Percentiles rank a stretch among this genome's conserved stretches.
Evolutionary conservation across 306 rosid genomes (phyloP).

Genomic region (Bauhinia variegata): DNA sequence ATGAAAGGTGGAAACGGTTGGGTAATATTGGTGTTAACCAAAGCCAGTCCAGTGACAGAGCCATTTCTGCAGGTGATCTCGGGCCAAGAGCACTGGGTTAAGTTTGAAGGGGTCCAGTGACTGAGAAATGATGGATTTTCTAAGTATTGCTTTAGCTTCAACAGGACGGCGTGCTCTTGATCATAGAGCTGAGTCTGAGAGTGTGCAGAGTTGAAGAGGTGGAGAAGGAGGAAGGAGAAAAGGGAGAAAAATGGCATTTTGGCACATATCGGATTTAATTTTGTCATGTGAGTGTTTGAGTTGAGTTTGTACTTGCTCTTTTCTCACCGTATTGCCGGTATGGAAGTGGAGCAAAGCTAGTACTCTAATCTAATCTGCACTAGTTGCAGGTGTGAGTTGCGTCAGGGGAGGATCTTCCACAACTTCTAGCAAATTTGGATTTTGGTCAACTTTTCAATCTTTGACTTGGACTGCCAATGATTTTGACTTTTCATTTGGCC

Average conservation of each 20-base stretch:
- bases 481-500: too few relatives aligned
- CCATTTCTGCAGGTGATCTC: conserved; percentile 54
- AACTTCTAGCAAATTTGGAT: too few relatives aligned
- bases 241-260: conserved; percentile 15
- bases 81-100: conserved; percentile 63
- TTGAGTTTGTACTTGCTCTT: conserved; percentile 1
- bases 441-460: too few relatives aligned
- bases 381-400: too few relatives aligned
- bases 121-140: conserved; percentile 44
- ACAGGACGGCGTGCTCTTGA: conserved; percentile 52
- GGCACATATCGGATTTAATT: background rate
- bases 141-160: conserved; percentile 51
- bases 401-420: too few relatives aligned
- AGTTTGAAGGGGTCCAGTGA: conserved; percentile 56
- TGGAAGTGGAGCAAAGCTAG: too few relatives aligned
- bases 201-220: conserved; percentile 32
- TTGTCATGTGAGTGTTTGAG: conserved; percentile 44
- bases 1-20: conserved; percentile 59
- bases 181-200: conserved; percentile 50
- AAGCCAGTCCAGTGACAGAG: conserved; percentile 47
- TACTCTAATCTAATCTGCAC: too few relatives aligned
- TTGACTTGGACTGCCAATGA: too few relatives aligned
- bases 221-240: conserved; percentile 34
- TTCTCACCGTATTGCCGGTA: too few relatives aligned
- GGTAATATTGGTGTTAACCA: conserved; percentile 21